Evolutionary conservation across 129 eudicot genomes (phyloP).

Genomic region (Apium graveolens): DNA sequence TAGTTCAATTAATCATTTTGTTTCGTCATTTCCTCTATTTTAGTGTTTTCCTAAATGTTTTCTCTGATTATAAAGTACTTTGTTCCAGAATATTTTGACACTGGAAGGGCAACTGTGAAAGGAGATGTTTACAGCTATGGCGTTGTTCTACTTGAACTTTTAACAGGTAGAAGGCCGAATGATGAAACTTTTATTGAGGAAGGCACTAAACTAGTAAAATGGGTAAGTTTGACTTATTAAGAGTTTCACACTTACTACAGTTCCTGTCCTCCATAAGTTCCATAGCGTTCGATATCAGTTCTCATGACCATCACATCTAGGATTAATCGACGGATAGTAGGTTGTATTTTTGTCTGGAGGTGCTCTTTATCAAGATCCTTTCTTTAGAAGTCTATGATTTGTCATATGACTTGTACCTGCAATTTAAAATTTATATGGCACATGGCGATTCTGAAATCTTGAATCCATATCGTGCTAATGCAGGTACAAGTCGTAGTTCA

Average conservation of each 20-base stretch:
- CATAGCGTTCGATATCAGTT: background rate
- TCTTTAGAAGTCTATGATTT: background rate
- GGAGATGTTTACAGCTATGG: conserved; percentile 97
- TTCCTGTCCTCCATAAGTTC: background rate
- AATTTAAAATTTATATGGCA: conserved; percentile 1
- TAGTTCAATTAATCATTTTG: background rate
- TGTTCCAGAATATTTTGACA: conserved; percentile 80
- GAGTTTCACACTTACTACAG: background rate
- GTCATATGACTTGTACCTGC: background rate
- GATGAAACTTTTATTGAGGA: conserved; percentile 85
- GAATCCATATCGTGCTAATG: conserved; percentile 1
- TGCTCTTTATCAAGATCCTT: background rate
- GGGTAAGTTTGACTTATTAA: conserved; percentile 45
- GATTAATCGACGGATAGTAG: background rate
- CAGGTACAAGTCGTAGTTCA: conserved; percentile 87
- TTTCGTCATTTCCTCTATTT: background rate
- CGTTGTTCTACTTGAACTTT: conserved; percentile 74
- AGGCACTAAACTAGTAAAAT: conserved; percentile 85
- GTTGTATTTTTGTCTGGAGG: background rate
- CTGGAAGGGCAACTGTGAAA: conserved; percentile 86
- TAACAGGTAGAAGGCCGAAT: conserved; percentile 81
- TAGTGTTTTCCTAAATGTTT: background rate
- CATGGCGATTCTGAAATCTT: background rate
- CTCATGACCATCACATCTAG: background rate
- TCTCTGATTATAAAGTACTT: background rate